These are phyloP conservation scores for Colletotrichum paranaense DNA, from an alignment of 2,329 filamentous ascomycete genomes.

Conservation along the genomic window DNA sequence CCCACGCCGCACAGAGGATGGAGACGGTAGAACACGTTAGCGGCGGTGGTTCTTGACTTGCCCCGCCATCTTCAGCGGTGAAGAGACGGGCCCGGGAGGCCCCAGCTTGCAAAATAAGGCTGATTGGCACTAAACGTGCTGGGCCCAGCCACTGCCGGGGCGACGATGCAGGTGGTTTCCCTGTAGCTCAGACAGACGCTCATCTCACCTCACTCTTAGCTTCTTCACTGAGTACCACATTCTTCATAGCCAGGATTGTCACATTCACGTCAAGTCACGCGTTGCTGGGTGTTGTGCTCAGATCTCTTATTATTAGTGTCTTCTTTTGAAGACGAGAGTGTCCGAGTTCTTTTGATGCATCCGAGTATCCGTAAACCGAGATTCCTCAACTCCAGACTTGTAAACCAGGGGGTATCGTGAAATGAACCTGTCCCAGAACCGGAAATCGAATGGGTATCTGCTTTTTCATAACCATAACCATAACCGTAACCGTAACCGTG, in stretches of 20 bases:
- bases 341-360: not conserved
- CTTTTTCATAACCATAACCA: not conserved
- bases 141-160: constrained; percentile 14
- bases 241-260: not conserved
- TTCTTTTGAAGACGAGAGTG: not conserved
- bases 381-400: not conserved
- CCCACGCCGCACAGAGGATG: not conserved
- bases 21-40: not conserved
- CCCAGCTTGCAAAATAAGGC: constrained; percentile 7
- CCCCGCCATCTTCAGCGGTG: constrained; percentile 29
- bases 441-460: not conserved
- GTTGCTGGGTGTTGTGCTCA: not conserved
- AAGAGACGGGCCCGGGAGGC: constrained; percentile 22
- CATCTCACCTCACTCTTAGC: not conserved
- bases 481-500: not conserved
- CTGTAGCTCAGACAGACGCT: not conserved
- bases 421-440: not conserved
- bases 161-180: constrained; percentile 8
- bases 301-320: not conserved
- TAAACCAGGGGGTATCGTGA: not conserved
- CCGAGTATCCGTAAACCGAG: not conserved
- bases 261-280: not conserved
- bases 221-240: not conserved
- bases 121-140: not conserved
- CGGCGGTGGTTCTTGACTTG: not conserved